Evolutionary conservation across 768 basidiomycete genomes (phyloP).

Genomic region (Suillus bovinus): DNA sequence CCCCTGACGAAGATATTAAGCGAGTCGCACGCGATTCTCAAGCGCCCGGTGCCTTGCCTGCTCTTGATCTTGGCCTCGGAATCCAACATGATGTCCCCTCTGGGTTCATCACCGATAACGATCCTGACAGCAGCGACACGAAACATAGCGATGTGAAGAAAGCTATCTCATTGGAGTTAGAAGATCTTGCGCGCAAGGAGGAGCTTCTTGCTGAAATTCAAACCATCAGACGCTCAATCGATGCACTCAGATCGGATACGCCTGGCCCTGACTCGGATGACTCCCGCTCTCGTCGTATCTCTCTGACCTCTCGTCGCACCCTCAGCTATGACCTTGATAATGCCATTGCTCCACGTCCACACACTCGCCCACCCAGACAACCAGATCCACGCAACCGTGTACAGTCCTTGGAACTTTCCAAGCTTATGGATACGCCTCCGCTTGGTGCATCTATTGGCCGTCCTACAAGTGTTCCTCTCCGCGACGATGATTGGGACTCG

Average conservation of each 20-base stretch:
- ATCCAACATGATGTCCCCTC: slow-evolving; percentile 76
- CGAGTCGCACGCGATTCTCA: slow-evolving; percentile 52
- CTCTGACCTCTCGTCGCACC: slow-evolving; percentile 66
- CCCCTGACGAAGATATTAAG: slow-evolving; percentile 61
- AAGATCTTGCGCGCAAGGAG: slow-evolving; percentile 65
- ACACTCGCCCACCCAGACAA: slow-evolving; percentile 70
- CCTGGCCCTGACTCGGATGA: slow-evolving; percentile 48
- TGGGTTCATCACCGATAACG: slow-evolving; percentile 59
- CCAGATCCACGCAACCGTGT: slow-evolving; percentile 66
- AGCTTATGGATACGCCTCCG: slow-evolving; percentile 42
- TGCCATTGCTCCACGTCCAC: slow-evolving; percentile 50
- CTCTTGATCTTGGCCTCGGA: slow-evolving; percentile 72
- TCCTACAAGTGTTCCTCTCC: slow-evolving; percentile 73
- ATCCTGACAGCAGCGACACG: slow-evolving; percentile 21
- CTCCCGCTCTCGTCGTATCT: slow-evolving; percentile 65
- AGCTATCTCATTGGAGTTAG: slow-evolving; percentile 42
- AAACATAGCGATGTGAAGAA: slow-evolving; percentile 36
- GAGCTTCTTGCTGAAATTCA: slow-evolving; percentile 76
- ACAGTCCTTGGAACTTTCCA: slow-evolving; percentile 72
- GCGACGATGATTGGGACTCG: slow-evolving; percentile 81
- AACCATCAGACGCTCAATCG: slow-evolving; percentile 77
- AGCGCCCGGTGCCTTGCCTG: slow-evolving; percentile 58
- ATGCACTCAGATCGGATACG: slow-evolving; percentile 70
- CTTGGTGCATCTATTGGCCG: slow-evolving; percentile 59
- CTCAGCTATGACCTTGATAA: slow-evolving; percentile 65